phyloP scores from a whole-genome alignment of 768 basidiomycete species.

The Mycena polygramma region DNA sequence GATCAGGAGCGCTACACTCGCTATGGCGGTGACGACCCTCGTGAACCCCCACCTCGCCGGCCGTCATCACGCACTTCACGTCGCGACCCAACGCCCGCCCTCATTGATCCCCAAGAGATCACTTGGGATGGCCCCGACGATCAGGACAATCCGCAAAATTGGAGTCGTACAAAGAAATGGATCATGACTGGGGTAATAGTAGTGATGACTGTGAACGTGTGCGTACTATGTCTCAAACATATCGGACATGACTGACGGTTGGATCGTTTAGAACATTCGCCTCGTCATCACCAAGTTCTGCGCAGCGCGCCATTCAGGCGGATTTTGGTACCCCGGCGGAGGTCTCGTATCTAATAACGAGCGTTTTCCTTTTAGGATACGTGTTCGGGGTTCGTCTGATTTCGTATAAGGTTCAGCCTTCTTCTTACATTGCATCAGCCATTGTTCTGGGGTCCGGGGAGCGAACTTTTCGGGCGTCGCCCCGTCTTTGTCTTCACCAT shows the following conservation, averaged over 20 bases:
- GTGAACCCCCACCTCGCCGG: conserved; percentile 41
- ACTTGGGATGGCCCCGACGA: conserved; percentile 70
- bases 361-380: conserved; percentile 66
- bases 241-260: neutral
- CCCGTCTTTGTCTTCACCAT: conserved; percentile 66
- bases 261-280: conserved; percentile 63
- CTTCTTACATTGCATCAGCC: conserved; percentile 47
- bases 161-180: conserved; percentile 60
- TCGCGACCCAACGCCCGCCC: conserved; percentile 29
- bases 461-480: conserved; percentile 69
- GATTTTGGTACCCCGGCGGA: conserved; percentile 59
- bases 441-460: conserved; percentile 71
- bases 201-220: conserved; percentile 70
- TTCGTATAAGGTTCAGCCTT: too few relatives aligned
- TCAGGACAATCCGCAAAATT: conserved; percentile 70
- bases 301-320: conserved; percentile 47
- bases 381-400: neutral
- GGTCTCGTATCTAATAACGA: conserved; percentile 63
- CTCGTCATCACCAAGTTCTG: conserved; percentile 67
- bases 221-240: conserved; percentile 36
- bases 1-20: conserved; percentile 42
- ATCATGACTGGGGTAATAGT: conserved; percentile 57
- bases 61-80: neutral
- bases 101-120: conserved; percentile 53
- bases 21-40: conserved; percentile 49